Base-by-base conservation (phyloP, 306 rosid species). In the Cucurbita ficifolia region DNA sequence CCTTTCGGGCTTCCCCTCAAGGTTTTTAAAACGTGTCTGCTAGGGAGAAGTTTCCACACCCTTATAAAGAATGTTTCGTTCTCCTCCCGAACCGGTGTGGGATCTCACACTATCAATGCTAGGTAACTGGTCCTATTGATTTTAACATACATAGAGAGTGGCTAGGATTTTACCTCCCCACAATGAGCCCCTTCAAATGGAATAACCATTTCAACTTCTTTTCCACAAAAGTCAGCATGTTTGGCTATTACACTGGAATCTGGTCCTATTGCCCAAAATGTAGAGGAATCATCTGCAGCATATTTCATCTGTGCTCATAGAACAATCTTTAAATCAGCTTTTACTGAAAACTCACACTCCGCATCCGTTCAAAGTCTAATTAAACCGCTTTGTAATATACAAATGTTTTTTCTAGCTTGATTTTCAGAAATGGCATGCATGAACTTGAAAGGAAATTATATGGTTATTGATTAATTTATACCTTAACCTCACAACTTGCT, bases 401-500 rank as follows among this genome's bases (percentile, higher is more conserved):
- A 62, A 62, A 38, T 56, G 61, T 38, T 14, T 17, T 38, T n/a
- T 9, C 70, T 9, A 17, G 33, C 29, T 39, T 63, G 3, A 9
- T 36, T 39, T 62, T 63, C 50, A 63, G 8, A 63, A 39, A 63
- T n/a, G 9, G 13, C 50, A 39, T 5, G 8, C 48, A 63, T 63
- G 14, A 18, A 68, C 42, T 46, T 24, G 54, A 69, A 48, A 69
- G 12, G 5, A 45, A 50, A 12, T 24, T 19, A 2, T 22, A 45
- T 69, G 74, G 8, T 13, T 18, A 14, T 6, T 49, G 58, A 33
- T 22, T 8, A 18, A 22, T 59, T 7, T 52, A 54, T 91, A 95
- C 99, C 97, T 91, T 91, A 74, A 91, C 79, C 82, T 95, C 99
- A 78, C 99, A 91, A 79, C 89, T 88, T 49, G 96, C 86, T 76